Conservation (phyloP, 2,329 filamentous ascomycete species). For the Phyllosticta citriasiana region DNA sequence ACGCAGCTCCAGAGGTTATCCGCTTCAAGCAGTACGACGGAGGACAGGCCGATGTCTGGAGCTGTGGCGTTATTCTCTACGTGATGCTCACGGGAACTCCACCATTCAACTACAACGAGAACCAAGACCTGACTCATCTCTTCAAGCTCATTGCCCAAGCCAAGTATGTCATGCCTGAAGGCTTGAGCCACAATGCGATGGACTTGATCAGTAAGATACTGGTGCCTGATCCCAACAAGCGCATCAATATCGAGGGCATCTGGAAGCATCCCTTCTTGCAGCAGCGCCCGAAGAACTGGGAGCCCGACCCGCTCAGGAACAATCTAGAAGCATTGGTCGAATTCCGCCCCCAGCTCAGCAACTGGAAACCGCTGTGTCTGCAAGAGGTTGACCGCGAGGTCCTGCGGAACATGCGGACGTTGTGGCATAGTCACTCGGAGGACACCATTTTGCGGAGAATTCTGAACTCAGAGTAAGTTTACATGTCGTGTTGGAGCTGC, state of each 20-base stretch:
- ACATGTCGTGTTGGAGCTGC: neutral
- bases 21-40: conserved; percentile 69
- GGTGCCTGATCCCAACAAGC: conserved; percentile 63
- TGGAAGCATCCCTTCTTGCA: conserved; percentile 80
- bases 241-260: conserved; percentile 71
- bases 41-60: conserved; percentile 88
- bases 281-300: conserved; percentile 47
- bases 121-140: conserved; percentile 49
- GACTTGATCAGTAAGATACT: conserved; percentile 75
- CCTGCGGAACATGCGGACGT: conserved; percentile 72
- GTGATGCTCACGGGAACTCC: conserved; percentile 75
- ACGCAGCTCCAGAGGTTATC: conserved; percentile 88
- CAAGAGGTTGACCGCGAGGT: conserved; percentile 72
- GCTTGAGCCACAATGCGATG: conserved; percentile 55
- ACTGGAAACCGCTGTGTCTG: conserved; percentile 51
- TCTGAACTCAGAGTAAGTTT: conserved; percentile 33
- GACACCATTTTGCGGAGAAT: conserved; percentile 61
- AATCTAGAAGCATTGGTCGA: conserved; percentile 47
- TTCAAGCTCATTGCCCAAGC: conserved; percentile 48
- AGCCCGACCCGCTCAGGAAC: neutral
- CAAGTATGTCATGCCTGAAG: conserved; percentile 36
- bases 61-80: conserved; percentile 65
- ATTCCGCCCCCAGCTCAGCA: conserved; percentile 46
- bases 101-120: conserved; percentile 55
- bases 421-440: conserved; percentile 82